A percentile compares a stretch with the other conserved stretches of the same genome.
Evolutionary conservation across 768 basidiomycete species (phyloP).

Genomic region (Suillus sp.): DNA sequence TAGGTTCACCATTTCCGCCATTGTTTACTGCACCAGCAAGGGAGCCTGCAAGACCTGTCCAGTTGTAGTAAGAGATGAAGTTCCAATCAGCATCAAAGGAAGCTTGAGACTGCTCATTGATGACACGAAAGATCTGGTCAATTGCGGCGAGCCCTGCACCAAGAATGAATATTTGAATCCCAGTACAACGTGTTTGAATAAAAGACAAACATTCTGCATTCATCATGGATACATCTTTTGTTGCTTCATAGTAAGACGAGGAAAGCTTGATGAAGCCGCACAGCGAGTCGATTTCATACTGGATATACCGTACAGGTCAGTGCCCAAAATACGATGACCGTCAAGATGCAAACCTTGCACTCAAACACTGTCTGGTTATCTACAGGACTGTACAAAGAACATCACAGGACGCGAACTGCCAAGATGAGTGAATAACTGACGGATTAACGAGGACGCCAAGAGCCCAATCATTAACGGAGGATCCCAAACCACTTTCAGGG

Average conservation of each 20-base stretch:
- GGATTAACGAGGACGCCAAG: conserved; percentile 72
- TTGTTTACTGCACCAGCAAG: conserved; percentile 67
- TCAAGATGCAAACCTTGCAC: conserved; percentile 60
- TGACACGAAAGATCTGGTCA: conserved; percentile 72
- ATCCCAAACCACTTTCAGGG: conserved; percentile 66
- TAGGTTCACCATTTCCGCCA: conserved; percentile 73
- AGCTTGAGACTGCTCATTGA: conserved; percentile 72
- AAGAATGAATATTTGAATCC: conserved; percentile 16
- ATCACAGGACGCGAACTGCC: neutral
- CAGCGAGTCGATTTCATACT: conserved; percentile 82
- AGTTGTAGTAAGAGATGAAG: conserved; percentile 78
- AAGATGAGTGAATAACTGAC: conserved; percentile 41
- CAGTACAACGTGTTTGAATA: neutral
- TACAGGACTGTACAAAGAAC: conserved; percentile 50
- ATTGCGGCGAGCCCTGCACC: conserved; percentile 65
- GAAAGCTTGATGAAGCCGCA: conserved; percentile 82
- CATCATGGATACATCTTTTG: conserved; percentile 71
- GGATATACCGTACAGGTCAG: neutral
- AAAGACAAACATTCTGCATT: conserved; percentile 59
- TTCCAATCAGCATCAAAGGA: conserved; percentile 73
- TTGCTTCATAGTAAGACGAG: conserved; percentile 69
- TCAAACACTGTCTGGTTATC: conserved; percentile 74
- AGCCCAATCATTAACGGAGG: conserved; percentile 69
- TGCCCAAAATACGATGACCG: neutral
- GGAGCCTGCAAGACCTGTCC: conserved; percentile 68